Evolutionary conservation across 805 yeast species (phyloP).

Genomic region (Yarrowia porcina): DNA sequence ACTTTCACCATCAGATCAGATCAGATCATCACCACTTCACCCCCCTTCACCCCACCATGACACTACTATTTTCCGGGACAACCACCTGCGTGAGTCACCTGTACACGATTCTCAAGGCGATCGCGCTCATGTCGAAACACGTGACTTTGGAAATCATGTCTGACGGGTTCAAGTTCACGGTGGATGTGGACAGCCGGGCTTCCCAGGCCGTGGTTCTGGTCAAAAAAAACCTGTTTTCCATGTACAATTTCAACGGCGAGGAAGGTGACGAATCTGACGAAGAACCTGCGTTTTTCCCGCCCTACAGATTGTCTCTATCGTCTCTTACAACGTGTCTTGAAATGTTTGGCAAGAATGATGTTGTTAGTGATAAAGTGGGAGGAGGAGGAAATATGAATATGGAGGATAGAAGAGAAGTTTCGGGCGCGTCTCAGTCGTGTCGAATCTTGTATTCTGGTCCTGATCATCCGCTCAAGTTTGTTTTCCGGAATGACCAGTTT

Average conservation of each 20-base stretch:
- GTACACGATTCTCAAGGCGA: conserved; percentile 45
- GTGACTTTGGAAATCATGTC: conserved; percentile 46
- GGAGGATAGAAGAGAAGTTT: neutral
- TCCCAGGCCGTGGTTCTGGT: conserved; percentile 33
- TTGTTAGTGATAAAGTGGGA: neutral
- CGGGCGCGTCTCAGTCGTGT: conserved; percentile 31
- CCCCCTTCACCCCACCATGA: too few species aligned
- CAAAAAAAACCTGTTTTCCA: conserved; percentile 29
- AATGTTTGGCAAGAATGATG: conserved; percentile 29
- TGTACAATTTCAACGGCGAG: conserved; percentile 28
- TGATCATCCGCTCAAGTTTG: conserved; percentile 54
- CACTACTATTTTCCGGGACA: conserved; percentile 43
- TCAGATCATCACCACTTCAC: conserved; percentile 2
- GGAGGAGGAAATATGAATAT: neutral
- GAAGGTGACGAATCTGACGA: conserved; percentile 3
- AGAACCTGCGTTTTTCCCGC: conserved; percentile 1
- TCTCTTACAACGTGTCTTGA: conserved; percentile 33
- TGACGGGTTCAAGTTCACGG: conserved; percentile 52
- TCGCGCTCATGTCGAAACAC: conserved; percentile 43
- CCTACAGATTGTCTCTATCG: conserved; percentile 30
- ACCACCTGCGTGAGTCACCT: conserved; percentile 49
- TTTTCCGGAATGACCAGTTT: conserved; percentile 53
- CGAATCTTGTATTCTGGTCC: conserved; percentile 48
- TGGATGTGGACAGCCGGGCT: conserved; percentile 36
- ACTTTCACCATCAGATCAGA: too few species aligned